Percentiles rank a stretch among this genome's conserved stretches.
phyloP scores from a whole-genome alignment of 148 eudicot genomes.

The Dysphania ambrosioides region DNA sequence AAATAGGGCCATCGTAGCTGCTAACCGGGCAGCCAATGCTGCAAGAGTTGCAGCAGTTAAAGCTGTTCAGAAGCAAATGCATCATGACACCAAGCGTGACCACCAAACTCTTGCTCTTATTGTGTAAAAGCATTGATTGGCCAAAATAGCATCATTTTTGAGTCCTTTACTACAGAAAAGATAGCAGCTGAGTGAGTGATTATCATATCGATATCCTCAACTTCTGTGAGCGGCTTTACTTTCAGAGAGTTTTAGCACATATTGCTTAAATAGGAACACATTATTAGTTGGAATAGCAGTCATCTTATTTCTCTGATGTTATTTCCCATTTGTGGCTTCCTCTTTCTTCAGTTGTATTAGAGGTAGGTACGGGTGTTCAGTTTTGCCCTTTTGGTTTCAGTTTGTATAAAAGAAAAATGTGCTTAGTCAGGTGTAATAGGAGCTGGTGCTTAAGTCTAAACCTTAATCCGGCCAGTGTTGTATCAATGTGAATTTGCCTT shows the following conservation, averaged over 20 bases:
- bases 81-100: conserved; percentile 43
- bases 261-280: conserved; percentile 1
- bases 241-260: conserved; percentile 21
- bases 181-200: conserved; percentile 5
- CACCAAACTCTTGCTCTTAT: conserved; percentile 35
- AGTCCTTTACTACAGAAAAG: conserved; percentile 1
- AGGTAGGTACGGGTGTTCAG: conserved; percentile 19
- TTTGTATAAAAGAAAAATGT: conserved; percentile 25
- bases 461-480: conserved; percentile 33
- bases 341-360: conserved; percentile 16
- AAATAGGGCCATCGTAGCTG: conserved; percentile 71
- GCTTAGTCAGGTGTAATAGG: conserved; percentile 33
- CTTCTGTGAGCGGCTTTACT: conserved; percentile 23
- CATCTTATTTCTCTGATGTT: conserved; percentile 2
- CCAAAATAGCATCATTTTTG: neutral
- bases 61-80: conserved; percentile 82
- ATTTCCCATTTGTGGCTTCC: conserved; percentile 25
- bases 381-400: conserved; percentile 22
- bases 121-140: conserved; percentile 23
- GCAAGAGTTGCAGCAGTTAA: conserved; percentile 91
- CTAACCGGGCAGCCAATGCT: conserved; percentile 85
- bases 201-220: conserved; percentile 6
- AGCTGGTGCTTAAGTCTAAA: conserved; percentile 32
- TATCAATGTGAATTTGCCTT: conserved; percentile 26
- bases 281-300: neutral